phyloP scores from a whole-genome alignment of 768 basidiomycete genomes.

The Boletus reticulatus region DNA sequence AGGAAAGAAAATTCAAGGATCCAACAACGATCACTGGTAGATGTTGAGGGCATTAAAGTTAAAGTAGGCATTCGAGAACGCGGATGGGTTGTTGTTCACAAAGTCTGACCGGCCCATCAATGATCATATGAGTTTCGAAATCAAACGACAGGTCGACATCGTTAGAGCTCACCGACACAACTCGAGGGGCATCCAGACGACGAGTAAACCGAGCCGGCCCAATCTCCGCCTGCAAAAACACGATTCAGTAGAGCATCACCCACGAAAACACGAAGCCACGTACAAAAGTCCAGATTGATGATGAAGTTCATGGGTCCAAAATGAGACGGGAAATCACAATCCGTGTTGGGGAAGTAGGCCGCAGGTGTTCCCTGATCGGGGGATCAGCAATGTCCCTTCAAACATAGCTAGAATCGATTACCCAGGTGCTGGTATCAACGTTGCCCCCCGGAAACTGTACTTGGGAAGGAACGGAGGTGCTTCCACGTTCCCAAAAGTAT shows the following conservation, averaged over 20 bases:
- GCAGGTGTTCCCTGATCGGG: slow-evolving; percentile 11
- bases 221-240: slow-evolving; percentile 24
- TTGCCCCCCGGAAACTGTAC: slow-evolving; percentile 23
- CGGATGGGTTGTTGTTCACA: slow-evolving; percentile 33
- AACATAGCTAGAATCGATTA: not conserved
- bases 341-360: slow-evolving; percentile 14
- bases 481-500: slow-evolving; percentile 41
- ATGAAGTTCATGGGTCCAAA: slow-evolving; percentile 19
- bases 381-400: not conserved
- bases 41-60: slow-evolving; percentile 23
- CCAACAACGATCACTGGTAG: slow-evolving; percentile 5
- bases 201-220: slow-evolving; percentile 24
- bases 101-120: slow-evolving; percentile 37
- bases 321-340: slow-evolving; percentile 15
- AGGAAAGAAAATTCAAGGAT: not conserved
- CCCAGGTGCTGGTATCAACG: slow-evolving; percentile 26
- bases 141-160: not conserved
- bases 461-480: slow-evolving; percentile 33
- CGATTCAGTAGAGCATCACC: not conserved
- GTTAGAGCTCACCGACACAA: slow-evolving; percentile 23
- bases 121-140: too few species aligned
- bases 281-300: slow-evolving; percentile 23
- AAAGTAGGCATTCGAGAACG: slow-evolving; percentile 21
- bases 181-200: slow-evolving; percentile 24
- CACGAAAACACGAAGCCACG: not conserved